Percentiles rank a stretch among this genome's conserved stretches.
Conservation (phyloP, 768 basidiomycete genomes). For the Galerina marginata region DNA sequence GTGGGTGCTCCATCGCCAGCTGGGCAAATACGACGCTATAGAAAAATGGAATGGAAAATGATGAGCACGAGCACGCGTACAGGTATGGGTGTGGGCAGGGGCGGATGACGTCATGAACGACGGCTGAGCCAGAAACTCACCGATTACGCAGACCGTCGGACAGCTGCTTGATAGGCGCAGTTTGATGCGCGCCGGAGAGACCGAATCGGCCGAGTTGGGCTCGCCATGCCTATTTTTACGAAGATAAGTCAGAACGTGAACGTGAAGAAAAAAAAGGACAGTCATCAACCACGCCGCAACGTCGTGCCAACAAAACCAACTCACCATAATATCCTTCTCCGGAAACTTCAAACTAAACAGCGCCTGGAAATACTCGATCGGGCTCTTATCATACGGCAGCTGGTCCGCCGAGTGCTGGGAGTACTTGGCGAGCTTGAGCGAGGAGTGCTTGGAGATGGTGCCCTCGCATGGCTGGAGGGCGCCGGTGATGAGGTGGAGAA, state of each 20-base stretch:
- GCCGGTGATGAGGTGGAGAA: slow-evolving; percentile 62
- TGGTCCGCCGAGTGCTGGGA: slow-evolving; percentile 99
- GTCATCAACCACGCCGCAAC: background rate
- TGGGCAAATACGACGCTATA: slow-evolving; percentile 92
- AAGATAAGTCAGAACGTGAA: background rate
- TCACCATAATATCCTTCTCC: slow-evolving; percentile 84
- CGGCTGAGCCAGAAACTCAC: slow-evolving; percentile 48
- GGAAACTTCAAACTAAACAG: slow-evolving; percentile 86
- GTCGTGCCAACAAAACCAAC: slow-evolving; percentile 3
- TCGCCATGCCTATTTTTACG: slow-evolving; percentile 76
- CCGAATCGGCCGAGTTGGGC: slow-evolving; percentile 96
- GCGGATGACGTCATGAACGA: background rate
- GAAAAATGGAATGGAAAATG: slow-evolving; percentile 10
- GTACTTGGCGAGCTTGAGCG: slow-evolving; percentile 96
- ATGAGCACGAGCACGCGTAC: background rate
- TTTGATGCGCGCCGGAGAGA: slow-evolving; percentile 92
- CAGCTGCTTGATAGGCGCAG: slow-evolving; percentile 89
- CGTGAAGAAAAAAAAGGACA: slow-evolving; percentile 9
- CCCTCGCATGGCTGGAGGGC: slow-evolving; percentile 81
- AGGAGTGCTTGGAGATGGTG: slow-evolving; percentile 86
- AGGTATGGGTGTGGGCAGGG: no score
- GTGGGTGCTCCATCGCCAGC: slow-evolving; percentile 96
- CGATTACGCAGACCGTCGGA: slow-evolving; percentile 97
- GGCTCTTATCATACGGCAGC: slow-evolving; percentile 89
- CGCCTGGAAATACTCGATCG: slow-evolving; percentile 92